Evolutionary conservation across 202 grass and related monocot species (phyloP).

Genomic region (Miscanthus sacchariflorus): DNA sequence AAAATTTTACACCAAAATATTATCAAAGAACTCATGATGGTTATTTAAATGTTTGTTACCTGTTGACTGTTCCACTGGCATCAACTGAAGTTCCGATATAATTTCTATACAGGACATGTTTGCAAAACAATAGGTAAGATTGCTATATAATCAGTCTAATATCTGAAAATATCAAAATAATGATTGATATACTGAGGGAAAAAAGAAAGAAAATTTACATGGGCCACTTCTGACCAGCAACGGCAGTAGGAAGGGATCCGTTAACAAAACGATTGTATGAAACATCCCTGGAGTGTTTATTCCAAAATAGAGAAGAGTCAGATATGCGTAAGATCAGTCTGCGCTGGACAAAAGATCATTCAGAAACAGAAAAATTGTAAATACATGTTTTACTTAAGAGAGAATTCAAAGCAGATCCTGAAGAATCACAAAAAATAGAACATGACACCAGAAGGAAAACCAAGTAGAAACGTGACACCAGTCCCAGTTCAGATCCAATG

Average conservation of each 20-base stretch:
- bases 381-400: not conserved
- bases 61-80: slow-evolving; percentile 16
- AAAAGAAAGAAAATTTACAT: slow-evolving; percentile 43
- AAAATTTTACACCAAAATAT: slow-evolving; percentile 13
- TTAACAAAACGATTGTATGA: slow-evolving; percentile 48
- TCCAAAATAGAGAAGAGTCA: slow-evolving; percentile 37
- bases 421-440: slow-evolving; percentile 6
- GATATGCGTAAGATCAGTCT: slow-evolving; percentile 7
- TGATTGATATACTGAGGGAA: not conserved
- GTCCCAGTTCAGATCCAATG: slow-evolving; percentile 13
- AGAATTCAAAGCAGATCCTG: not conserved
- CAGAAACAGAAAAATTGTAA: not conserved
- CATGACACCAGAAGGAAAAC: slow-evolving; percentile 4
- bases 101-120: slow-evolving; percentile 35
- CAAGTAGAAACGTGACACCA: not conserved
- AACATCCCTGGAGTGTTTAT: slow-evolving; percentile 62
- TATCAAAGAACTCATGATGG: not conserved
- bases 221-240: not conserved
- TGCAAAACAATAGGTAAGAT: slow-evolving; percentile 31
- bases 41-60: slow-evolving; percentile 35
- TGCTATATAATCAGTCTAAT: slow-evolving; percentile 6
- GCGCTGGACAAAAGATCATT: not conserved
- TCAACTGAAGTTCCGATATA: slow-evolving; percentile 47
- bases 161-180: not conserved
- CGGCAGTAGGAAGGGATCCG: slow-evolving; percentile 34